Conservation (phyloP, 495 filamentous ascomycete species). For the Penicillium tannophilum region DNA sequence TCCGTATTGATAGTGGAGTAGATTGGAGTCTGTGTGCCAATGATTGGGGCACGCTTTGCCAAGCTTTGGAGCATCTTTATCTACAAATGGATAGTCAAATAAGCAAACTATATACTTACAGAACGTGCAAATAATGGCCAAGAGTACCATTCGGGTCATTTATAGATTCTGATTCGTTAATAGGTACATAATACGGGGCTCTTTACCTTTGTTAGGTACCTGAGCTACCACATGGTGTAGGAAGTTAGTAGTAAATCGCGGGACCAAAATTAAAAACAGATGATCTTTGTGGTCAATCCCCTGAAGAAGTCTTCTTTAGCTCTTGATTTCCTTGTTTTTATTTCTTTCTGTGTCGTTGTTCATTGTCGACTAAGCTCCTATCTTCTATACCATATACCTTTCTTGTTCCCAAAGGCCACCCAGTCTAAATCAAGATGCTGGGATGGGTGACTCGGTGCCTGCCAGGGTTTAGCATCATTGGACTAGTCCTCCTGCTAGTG, state of each 20-base stretch:
- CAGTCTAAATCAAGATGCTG: constrained; percentile 20
- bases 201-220: neutral
- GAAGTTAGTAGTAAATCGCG: neutral
- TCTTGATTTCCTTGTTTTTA: neutral
- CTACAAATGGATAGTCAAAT: neutral
- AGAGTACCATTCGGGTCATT: neutral
- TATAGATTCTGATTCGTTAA: neutral
- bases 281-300: neutral
- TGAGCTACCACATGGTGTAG: neutral
- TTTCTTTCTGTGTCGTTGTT: neutral
- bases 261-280: neutral
- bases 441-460: constrained; percentile 40
- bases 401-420: neutral
- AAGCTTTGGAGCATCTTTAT: constrained; percentile 17
- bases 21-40: constrained; percentile 8
- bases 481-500: constrained; percentile 25
- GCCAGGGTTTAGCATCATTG: constrained; percentile 41
- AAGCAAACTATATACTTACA: neutral
- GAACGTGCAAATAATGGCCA: neutral
- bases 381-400: neutral
- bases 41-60: constrained; percentile 7
- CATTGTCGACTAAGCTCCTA: neutral
- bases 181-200: neutral
- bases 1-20: neutral
- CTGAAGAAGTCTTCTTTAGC: neutral